Base-by-base conservation (phyloP, 2,329 filamentous ascomycete species). In the Diaporthe aspalathi region DNA sequence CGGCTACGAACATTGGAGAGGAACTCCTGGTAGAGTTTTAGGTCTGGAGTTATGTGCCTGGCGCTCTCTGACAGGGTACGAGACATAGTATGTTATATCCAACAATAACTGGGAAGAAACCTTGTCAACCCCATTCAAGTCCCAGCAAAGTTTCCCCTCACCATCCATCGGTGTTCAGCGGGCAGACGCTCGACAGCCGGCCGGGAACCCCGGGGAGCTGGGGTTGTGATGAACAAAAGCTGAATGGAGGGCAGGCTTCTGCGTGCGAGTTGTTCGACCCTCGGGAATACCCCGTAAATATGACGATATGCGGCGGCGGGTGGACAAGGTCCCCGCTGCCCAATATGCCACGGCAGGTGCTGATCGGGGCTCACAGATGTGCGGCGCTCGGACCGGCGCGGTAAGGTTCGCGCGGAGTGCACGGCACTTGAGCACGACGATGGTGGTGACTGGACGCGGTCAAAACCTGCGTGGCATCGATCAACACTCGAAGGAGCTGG, bases 91-190 rank as follows among this genome's bases (percentile, higher is more conserved):
- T 49, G n/a, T 35, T 35, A n/a, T 49, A 29, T 63, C 57, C 60
- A 63, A 49, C 60, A 63, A 63, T 63, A 63, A 63, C 43, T 63
- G 60, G 60, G 60, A 63, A 35, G 20, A 49, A 16, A 32, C 40
- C 60, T 49, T 27, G 60, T 62, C 56, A 27, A 62, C 40, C 40
- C 29, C 56, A 35, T 27, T 57, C 24, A 17, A 45, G 56, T 62
- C 38, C 40, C 24, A n/a, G 56, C 43, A 35, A 49, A 24, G 35
- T 24, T 49, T 49, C 43, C n/a, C 57, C 20, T 9, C 11, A 17
- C 43, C 22, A 49, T 35, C 43, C 43, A 29, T 63, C 60, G 60
- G 43, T 20, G 12, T 63, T 35, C 20, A n/a, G 43, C 60, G 43
- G 43, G 24, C 60, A 35, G 43, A 49, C 60, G 27, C 43, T 63